These are phyloP conservation scores for Pseudozyma sp. DNA, from an alignment of 1,284 basidiomycete species.

Conservation along the genomic window DNA sequence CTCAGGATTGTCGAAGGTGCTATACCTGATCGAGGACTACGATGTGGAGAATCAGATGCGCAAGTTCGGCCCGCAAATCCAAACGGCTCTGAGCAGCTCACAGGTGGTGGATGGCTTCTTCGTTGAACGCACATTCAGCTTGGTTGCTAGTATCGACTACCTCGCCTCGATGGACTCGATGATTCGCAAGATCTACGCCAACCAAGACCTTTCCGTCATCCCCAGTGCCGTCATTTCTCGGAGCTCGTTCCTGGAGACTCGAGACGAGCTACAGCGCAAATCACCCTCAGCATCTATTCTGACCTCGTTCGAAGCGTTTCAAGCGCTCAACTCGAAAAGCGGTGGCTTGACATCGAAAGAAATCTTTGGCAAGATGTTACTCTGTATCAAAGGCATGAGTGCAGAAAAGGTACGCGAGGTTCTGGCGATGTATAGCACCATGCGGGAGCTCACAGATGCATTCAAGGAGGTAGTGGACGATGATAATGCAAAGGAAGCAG, in stretches of 20 bases:
- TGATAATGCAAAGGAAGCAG: constrained; percentile 17
- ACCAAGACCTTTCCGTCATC: constrained; percentile 70
- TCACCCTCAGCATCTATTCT: constrained; percentile 68
- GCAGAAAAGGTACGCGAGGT: constrained; percentile 72
- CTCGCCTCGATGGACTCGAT: constrained; percentile 71
- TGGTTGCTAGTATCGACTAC: constrained; percentile 73
- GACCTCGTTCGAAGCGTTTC: constrained; percentile 71
- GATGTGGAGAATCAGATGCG: constrained; percentile 68
- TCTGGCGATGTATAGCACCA: constrained; percentile 72
- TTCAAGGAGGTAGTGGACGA: constrained; percentile 58
- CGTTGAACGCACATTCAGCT: constrained; percentile 72
- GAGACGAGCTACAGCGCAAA: constrained; percentile 68
- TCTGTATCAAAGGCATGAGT: constrained; percentile 72
- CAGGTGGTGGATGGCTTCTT: constrained; percentile 74
- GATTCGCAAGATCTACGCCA: constrained; percentile 69
- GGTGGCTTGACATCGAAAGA: constrained; percentile 71
- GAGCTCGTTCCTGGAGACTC: constrained; percentile 67
- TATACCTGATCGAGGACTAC: constrained; percentile 74
- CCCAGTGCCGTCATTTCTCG: constrained; percentile 70
- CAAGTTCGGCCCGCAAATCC: constrained; percentile 65
- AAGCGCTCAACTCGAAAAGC: constrained; percentile 72
- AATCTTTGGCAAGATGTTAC: constrained; percentile 72
- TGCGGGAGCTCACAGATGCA: constrained; percentile 70
- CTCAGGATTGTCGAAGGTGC: constrained; percentile 72
- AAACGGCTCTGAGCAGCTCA: constrained; percentile 71